Base-by-base conservation (phyloP, 139 green algal species). In the Nannochloris sp. region DNA sequence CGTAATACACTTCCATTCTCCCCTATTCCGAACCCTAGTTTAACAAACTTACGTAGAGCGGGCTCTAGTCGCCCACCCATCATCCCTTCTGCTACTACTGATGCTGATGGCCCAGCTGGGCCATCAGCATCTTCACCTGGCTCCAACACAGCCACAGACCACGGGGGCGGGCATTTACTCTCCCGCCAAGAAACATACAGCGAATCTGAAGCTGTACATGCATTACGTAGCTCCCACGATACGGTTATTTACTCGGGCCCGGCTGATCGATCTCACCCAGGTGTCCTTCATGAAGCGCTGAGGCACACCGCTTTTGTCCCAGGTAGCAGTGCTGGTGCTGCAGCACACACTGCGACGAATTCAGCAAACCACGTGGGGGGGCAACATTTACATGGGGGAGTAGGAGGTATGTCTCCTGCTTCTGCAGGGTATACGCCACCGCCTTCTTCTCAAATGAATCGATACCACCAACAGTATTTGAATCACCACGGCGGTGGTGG, bases 181-280 rank as follows among this genome's bases (percentile, higher is more conserved):
- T n/a, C n/a, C 42, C 42, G 42, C 42, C 42, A 51, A 19, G 42
- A 51, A 19, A 51, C 42, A 19, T 51, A 27, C 42, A 51, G 42
- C 42, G 42, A 51, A 19, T 51, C 42, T 51, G 42, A 51, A 19
- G 42, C 42, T 19, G 42, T 19, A 19, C 19, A 27, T 19, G 42
- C 19, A 27, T 19, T 19, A 19, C 19, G 19, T 19, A 19, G 42
- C 19, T 19, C 19, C 42, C 19, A 19, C 42, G 19, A 27, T 23
- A n/a, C 56, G 19, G 56, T 57, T 23, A 57, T 64, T 25, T 64
- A 64, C 12, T 23, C 56, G 29, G 56, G 56, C 19, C 56, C 56
- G 19, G 56, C 56, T 7, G 56, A 64, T 64, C n/a, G 56, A 12
- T 47, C 56, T 2, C 45, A 64, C 46, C n/a, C 56, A 47, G 36